Evolutionary conservation across 2,329 filamentous ascomycete genomes (phyloP), one percentile per base, ranked within the genome.

Genomic region (Alternaria hordeiaustralica): DNA sequence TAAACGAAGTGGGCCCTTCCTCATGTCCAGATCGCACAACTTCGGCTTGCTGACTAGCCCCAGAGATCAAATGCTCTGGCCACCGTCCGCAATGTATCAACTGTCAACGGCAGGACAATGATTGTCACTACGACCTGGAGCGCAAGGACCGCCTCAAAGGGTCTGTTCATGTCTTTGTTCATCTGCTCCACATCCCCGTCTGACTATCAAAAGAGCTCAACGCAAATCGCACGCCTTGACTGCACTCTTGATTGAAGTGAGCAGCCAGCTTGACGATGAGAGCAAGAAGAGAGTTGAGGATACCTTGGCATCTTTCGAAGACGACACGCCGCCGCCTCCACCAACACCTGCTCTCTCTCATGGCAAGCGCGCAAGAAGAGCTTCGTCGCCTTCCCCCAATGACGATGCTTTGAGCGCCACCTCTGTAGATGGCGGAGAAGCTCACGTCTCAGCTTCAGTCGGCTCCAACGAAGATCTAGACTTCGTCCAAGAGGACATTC

Each of bases 11-110:
- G 57, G 54, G 67, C 51, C 50, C 25, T 20, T 36, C 21, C 30
- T 41, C 49, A 23, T 23, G 30, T 53, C 20, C 9, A 41, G 5
- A 23, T 50, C 45, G 41, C 36, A 8, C 49, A 45, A 18, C 47
- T 30, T 36, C 45, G 18, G 46, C 28, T n/a, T 18, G 55, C 62
- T 67, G 43, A 65, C 49, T 12, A 33, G 20, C 21, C 11, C 20
- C 41, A 69, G 79, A 71, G 70, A 65, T 78, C 47, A 79, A 76
- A 56, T 81, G 78, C 58, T 77, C 73, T 58, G 79, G 79, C 5
- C 60, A 73, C 28, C 66, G 67, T 20, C 79, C 78, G 5, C 51
- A 60, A 4, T 81, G 79, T 59, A 64, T 65, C 13, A 73, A 76
- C n/a, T 81, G 79, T 60, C 60, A 67, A 25, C 71, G 70, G 23